phyloP scores from a whole-genome alignment of 2,329 filamentous ascomycete species.

The Ophiosphaerella narmari region DNA sequence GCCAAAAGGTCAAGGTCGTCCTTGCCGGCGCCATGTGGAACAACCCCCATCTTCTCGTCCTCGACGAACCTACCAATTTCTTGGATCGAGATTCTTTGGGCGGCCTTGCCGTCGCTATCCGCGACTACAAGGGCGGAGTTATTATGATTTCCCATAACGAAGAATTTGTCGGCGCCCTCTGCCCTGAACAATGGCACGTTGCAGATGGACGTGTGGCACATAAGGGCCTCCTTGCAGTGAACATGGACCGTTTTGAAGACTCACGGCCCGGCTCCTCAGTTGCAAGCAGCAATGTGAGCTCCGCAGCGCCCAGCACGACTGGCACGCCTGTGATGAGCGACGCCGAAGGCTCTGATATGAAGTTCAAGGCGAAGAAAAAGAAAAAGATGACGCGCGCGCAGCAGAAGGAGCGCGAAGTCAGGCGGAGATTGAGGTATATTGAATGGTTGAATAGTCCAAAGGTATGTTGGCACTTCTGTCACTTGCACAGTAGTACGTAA shows the following conservation, averaged over 20 bases:
- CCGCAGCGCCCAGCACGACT: slow-evolving; percentile 48
- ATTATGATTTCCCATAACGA: slow-evolving; percentile 99
- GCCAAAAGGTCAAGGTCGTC: slow-evolving; percentile 99
- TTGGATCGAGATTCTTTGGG: slow-evolving; percentile 97
- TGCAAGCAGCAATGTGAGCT: slow-evolving; percentile 51
- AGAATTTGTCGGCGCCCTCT: slow-evolving; percentile 94
- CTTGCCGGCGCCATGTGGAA: slow-evolving; percentile 98
- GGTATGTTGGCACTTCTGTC: slow-evolving; percentile 26
- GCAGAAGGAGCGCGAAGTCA: slow-evolving; percentile 87
- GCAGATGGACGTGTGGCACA: slow-evolving; percentile 84
- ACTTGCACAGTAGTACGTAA: background rate
- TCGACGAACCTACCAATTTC: slow-evolving; percentile 99
- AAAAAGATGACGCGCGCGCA: slow-evolving; percentile 99
- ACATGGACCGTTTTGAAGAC: slow-evolving; percentile 86
- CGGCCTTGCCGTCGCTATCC: slow-evolving; percentile 94
- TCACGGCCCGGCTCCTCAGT: slow-evolving; percentile 66
- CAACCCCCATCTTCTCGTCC: slow-evolving; percentile 94
- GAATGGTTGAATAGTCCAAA: slow-evolving; percentile 75
- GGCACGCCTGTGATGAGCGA: slow-evolving; percentile 76
- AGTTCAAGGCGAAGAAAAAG: slow-evolving; percentile 93
- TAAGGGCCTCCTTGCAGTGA: slow-evolving; percentile 75
- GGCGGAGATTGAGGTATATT: slow-evolving; percentile 82
- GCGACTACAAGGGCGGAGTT: slow-evolving; percentile 96
- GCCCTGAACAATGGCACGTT: slow-evolving; percentile 96
- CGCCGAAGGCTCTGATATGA: slow-evolving; percentile 82